Base-by-base conservation (phyloP, 2,329 filamentous ascomycete species). In the Paracoccidioides lutzii region DNA sequence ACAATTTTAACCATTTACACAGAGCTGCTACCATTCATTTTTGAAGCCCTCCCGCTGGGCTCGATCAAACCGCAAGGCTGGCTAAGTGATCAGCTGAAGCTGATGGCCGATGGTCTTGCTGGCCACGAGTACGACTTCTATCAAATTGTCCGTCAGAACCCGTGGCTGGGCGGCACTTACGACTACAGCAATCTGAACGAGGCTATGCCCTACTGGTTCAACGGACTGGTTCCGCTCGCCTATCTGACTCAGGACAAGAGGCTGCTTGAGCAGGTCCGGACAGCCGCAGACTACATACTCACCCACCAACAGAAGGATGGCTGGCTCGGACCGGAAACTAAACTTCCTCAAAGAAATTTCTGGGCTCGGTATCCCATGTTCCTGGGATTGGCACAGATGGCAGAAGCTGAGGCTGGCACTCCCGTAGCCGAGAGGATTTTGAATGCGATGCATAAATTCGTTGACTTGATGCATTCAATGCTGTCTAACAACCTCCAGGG, bases 161-260 rank as follows among this genome's bases (percentile, higher is more conserved):
- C 69, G 14, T 83, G 78, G 78, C 63, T 78, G 1, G 79, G 78
- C 2, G 77, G 78, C 4, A 61, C 68, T 37, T 63, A 68, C 3
- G 78, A 81, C 59, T 82, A 82, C 61, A 78, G 73, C 10, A 66
- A 66, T 28, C 67, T 81, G 2, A 74, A 81, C 60, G 80, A 82
- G 66, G 76, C 74, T 1, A 73, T 76, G 32, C 77, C 79, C 0
- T 83, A 82, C 63, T 82, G 79, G 77, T 77, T 80, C 61, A 81
- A 82, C 60, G 76, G 74, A 3, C 68, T 81, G 1, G 78, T 82
- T 1, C 78, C 80, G 15, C 70, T 82, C 30, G 78, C 80, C 1
- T 82, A 77, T 58, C 66, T 66, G 0, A 64, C 78, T 4, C 69
- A 78, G 52, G 75, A 81, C 61, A 59, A 66, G 3, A 66, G 74